phyloP scores from a whole-genome alignment of 2,329 filamentous ascomycete species.

The Diaporthe ampelina region DNA sequence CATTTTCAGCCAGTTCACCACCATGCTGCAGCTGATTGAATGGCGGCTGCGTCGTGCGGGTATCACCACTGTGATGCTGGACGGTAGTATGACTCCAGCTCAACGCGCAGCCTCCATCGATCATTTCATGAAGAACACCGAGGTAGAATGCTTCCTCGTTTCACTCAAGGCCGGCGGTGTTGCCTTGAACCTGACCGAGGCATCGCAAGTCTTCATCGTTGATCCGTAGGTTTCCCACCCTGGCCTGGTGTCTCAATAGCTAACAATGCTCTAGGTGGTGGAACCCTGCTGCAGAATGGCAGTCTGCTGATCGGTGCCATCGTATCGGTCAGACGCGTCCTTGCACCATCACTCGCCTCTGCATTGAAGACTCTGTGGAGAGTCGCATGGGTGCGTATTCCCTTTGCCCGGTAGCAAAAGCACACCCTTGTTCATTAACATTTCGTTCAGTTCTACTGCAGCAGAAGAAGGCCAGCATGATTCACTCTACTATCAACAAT shows the following conservation, averaged over 20 bases:
- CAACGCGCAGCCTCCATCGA: slow-evolving; percentile 95
- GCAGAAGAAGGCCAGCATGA: slow-evolving; percentile 99
- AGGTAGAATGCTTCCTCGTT: slow-evolving; percentile 96
- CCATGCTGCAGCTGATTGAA: slow-evolving; percentile 96
- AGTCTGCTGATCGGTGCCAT: slow-evolving; percentile 93
- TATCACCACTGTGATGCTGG: slow-evolving; percentile 97
- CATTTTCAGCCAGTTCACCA: slow-evolving; percentile 97
- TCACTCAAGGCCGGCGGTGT: slow-evolving; percentile 97
- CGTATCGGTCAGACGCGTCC: slow-evolving; percentile 95
- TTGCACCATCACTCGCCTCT: slow-evolving; percentile 93
- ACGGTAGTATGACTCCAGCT: slow-evolving; percentile 95
- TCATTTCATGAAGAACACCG: slow-evolving; percentile 94
- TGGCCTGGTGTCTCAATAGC: slow-evolving; percentile 19
- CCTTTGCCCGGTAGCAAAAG: background rate
- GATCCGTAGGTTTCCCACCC: slow-evolving; percentile 79
- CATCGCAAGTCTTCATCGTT: slow-evolving; percentile 93
- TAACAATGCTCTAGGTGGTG: slow-evolving; percentile 79
- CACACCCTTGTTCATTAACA: background rate
- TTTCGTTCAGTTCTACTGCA: slow-evolving; percentile 78
- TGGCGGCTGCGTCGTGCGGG: slow-evolving; percentile 97
- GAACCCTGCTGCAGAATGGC: slow-evolving; percentile 99
- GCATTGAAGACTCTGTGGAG: slow-evolving; percentile 97
- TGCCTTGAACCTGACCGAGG: slow-evolving; percentile 94
- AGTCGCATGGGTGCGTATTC: slow-evolving; percentile 75
- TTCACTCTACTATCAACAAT: slow-evolving; percentile 95